These are phyloP conservation scores for Fusarium irregulare DNA, from an alignment of 2,329 filamentous ascomycete genomes.

Conservation along the genomic window DNA sequence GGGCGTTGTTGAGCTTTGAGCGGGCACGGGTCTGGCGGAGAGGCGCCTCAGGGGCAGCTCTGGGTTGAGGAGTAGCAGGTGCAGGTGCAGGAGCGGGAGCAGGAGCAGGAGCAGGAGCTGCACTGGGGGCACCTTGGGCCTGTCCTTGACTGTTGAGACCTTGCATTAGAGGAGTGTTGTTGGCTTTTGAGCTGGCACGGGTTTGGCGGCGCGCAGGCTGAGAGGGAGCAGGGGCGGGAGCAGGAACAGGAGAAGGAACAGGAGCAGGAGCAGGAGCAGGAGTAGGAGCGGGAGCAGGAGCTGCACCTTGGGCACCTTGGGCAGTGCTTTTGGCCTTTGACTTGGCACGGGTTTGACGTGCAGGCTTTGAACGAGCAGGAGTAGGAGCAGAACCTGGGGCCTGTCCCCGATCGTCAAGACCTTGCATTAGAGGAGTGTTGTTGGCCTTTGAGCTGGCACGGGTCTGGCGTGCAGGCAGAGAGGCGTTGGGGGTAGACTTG, in stretches of 20 bases:
- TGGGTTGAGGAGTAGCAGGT: neutral
- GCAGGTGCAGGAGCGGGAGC: too few relatives aligned
- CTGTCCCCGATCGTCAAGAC: conserved; percentile 27
- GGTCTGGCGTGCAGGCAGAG: conserved; percentile 32
- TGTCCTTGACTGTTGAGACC: conserved; percentile 31
- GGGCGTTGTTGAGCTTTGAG: conserved; percentile 33
- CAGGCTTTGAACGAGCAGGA: conserved; percentile 29
- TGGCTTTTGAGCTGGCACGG: conserved; percentile 38
- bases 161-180: conserved; percentile 38
- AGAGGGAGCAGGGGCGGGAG: neutral
- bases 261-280: too few relatives aligned
- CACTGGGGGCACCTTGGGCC: too few relatives aligned
- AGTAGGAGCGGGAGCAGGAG: too few relatives aligned
- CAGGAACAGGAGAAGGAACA: too few relatives aligned
- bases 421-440: conserved; percentile 39
- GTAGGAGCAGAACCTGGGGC: conserved; percentile 11
- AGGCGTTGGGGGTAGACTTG: neutral
- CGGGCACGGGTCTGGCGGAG: conserved; percentile 40
- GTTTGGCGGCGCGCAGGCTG: conserved; percentile 32
- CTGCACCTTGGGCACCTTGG: too few relatives aligned
- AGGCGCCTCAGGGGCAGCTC: neutral
- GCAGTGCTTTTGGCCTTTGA: too few relatives aligned
- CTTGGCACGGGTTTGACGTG: conserved; percentile 1
- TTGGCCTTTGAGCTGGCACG: conserved; percentile 39
- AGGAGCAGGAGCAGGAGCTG: too few relatives aligned